A percentile compares a stretch with the other conserved stretches of the same genome.
Conservation (phyloP, 441 rosid genomes). For the Pelargonium hybrid region DNA sequence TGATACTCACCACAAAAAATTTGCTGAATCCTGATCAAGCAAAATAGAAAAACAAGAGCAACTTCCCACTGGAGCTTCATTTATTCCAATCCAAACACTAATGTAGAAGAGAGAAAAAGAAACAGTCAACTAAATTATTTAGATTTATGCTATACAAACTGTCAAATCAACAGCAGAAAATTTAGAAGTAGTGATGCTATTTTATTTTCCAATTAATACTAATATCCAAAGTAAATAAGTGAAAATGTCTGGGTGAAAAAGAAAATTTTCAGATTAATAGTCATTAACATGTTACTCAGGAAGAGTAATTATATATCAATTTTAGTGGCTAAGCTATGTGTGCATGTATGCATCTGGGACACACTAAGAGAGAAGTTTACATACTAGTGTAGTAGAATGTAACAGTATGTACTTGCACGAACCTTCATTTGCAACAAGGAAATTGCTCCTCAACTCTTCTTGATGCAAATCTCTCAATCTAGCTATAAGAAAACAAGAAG, state of each 20-base stretch:
- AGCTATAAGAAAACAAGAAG: slow-evolving; percentile 13
- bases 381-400: background rate
- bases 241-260: background rate
- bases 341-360: background rate
- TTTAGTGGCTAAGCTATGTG: background rate
- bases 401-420: background rate
- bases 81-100: slow-evolving; percentile 28
- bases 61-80: slow-evolving; percentile 46
- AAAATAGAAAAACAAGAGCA: slow-evolving; percentile 31
- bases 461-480: slow-evolving; percentile 21
- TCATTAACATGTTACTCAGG: background rate
- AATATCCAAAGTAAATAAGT: background rate
- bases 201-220: background rate
- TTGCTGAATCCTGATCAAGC: slow-evolving; percentile 41
- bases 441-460: slow-evolving; percentile 13
- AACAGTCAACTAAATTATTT: slow-evolving; percentile 12
- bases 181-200: background rate
- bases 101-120: slow-evolving; percentile 12
- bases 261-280: background rate
- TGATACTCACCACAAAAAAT: slow-evolving; percentile 53
- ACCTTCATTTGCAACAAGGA: slow-evolving; percentile 27
- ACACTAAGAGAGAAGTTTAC: background rate
- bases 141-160: slow-evolving; percentile 1
- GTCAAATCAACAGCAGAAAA: slow-evolving; percentile 6
- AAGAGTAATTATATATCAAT: background rate